Conservation (phyloP, 768 basidiomycete genomes). For the Suillus occidentalis region DNA sequence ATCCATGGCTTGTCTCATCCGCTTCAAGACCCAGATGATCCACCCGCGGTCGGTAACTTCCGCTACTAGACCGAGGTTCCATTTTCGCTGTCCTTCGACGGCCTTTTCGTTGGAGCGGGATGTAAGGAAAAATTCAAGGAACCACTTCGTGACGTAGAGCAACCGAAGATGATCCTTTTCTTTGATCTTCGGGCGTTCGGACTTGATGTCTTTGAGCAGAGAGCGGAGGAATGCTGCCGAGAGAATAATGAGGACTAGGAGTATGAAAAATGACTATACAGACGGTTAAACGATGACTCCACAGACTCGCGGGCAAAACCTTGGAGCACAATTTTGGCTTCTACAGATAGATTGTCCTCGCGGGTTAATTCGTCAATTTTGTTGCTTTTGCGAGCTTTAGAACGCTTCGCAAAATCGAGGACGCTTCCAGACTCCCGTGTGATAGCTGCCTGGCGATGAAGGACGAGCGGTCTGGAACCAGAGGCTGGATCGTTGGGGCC, state of each 20-base stretch:
- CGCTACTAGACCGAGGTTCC: conserved; percentile 73
- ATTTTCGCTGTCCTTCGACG: conserved; percentile 35
- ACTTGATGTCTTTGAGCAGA: conserved; percentile 89
- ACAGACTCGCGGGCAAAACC: conserved; percentile 72
- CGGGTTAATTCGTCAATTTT: conserved; percentile 67
- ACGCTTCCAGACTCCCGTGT: conserved; percentile 64
- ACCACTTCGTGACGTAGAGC: conserved; percentile 86
- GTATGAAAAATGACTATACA: conserved; percentile 32
- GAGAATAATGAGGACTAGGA: conserved; percentile 18
- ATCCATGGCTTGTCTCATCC: conserved; percentile 88
- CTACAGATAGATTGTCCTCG: conserved; percentile 65
- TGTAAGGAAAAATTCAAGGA: conserved; percentile 84
- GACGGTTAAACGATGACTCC: conserved; percentile 86
- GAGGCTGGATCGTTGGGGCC: conserved; percentile 10
- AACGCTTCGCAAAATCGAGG: conserved; percentile 69
- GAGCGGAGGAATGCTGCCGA: conserved; percentile 79
- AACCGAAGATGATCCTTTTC: conserved; percentile 93
- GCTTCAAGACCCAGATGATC: conserved; percentile 86
- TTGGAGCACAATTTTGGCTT: conserved; percentile 66
- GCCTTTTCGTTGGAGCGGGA: conserved; percentile 40
- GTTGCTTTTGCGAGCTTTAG: conserved; percentile 56
- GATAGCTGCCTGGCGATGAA: conserved; percentile 86
- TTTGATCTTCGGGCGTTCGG: conserved; percentile 88
- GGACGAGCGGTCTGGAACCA: conserved; percentile 58
- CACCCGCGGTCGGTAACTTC: conserved; percentile 85